These are phyloP conservation scores for Lichtheimia corymbifera DNA, from an alignment of 371 early-diverging fungal species.

Conservation along the genomic window DNA sequence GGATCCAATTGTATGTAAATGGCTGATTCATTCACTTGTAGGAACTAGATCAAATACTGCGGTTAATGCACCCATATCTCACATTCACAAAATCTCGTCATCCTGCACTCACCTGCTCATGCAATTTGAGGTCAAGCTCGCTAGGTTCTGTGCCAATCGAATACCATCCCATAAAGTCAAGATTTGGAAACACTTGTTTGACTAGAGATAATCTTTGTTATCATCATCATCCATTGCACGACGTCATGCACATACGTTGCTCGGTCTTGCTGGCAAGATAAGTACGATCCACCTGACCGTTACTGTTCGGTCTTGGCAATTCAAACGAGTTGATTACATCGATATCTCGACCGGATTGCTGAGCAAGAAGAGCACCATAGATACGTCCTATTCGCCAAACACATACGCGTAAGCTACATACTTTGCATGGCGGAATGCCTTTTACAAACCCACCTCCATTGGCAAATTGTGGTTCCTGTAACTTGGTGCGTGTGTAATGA, in stretches of 20 bases:
- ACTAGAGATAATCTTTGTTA: constrained; percentile 41
- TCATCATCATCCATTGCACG: not conserved
- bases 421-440: no score
- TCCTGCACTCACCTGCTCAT: constrained; percentile 66
- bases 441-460: constrained; percentile 21
- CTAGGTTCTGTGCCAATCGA: constrained; percentile 65
- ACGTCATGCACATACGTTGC: constrained; percentile 59
- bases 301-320: constrained; percentile 51
- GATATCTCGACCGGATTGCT: constrained; percentile 80
- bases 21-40: constrained; percentile 74
- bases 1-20: constrained; percentile 81
- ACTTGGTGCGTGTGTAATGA: constrained; percentile 74
- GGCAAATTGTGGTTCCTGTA: constrained; percentile 54
- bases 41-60: constrained; percentile 46
- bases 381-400: constrained; percentile 41
- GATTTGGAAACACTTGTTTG: constrained; percentile 81
- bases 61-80: not conserved
- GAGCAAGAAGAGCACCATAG: constrained; percentile 81
- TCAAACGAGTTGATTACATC: constrained; percentile 87
- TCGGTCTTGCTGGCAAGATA: constrained; percentile 75
- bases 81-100: no score
- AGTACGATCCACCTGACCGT: constrained; percentile 54
- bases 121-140: constrained; percentile 64
- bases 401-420: not conserved
- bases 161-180: constrained; percentile 90